Evolutionary conservation across 225 moss, liverwort and hornwort species (phyloP).

Genomic region (Bryum argenteum): DNA sequence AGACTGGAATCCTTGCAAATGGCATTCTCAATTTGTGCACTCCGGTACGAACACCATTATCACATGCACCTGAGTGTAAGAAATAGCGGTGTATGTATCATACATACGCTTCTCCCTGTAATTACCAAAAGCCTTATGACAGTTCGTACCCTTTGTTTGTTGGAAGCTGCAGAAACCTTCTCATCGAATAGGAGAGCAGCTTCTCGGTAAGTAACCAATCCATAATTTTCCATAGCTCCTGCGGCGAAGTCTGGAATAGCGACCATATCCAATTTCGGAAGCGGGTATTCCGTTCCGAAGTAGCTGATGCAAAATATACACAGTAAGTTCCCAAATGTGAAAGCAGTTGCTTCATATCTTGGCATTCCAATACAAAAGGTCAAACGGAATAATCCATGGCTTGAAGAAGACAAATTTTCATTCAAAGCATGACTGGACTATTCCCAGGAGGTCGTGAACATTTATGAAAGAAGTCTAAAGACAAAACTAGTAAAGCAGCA

Average conservation of each 20-base stretch:
- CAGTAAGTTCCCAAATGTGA: constrained; percentile 1
- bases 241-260: constrained; percentile 84
- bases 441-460: not conserved
- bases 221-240: constrained; percentile 85
- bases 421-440: not conserved
- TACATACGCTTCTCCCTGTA: not conserved
- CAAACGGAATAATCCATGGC: constrained; percentile 2
- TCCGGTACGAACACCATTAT: constrained; percentile 6
- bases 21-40: constrained; percentile 20
- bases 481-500: not conserved
- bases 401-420: too few relatives aligned
- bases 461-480: constrained; percentile 14
- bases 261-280: constrained; percentile 84
- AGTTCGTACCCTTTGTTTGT: constrained; percentile 72
- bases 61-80: constrained; percentile 12
- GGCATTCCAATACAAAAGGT: not conserved
- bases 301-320: constrained; percentile 52
- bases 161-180: constrained; percentile 69
- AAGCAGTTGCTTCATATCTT: constrained; percentile 1
- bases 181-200: constrained; percentile 69
- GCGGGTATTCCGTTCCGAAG: constrained; percentile 74
- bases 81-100: not conserved
- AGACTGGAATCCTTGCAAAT: not conserved
- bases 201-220: constrained; percentile 78
- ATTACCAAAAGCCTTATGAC: not conserved